Evolutionary conservation across 345 rosid genomes (phyloP).

Genomic region (Physaria fendleri): DNA sequence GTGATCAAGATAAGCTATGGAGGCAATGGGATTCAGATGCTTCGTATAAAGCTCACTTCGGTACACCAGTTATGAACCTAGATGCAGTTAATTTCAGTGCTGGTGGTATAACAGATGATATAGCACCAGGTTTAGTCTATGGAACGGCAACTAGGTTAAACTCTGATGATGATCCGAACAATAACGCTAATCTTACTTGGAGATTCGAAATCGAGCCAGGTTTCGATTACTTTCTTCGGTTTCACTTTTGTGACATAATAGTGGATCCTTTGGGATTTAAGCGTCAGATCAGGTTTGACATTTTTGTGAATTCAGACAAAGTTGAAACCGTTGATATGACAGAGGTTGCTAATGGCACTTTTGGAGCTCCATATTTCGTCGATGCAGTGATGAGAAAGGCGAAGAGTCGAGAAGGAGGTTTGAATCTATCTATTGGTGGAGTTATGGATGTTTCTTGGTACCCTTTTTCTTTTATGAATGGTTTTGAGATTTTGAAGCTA

Average conservation of each 20-base stretch:
- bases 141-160: conserved; percentile 63
- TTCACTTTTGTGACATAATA: conserved; percentile 68
- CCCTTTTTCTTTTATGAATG: conserved; percentile 46
- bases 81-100: conserved; percentile 44
- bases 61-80: conserved; percentile 27
- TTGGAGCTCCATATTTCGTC: conserved; percentile 52
- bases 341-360: conserved; percentile 17
- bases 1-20: conserved; percentile 57
- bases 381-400: conserved; percentile 45
- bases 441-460: conserved; percentile 3
- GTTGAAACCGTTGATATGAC: conserved; percentile 48
- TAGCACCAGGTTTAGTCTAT: conserved; percentile 63
- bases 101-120: conserved; percentile 30
- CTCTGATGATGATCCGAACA: conserved; percentile 18
- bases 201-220: conserved; percentile 51
- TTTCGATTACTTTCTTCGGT: conserved; percentile 62
- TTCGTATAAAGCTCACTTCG: conserved; percentile 30
- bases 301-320: conserved; percentile 47
- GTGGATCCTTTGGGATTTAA: neutral
- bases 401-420: neutral
- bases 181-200: conserved; percentile 64
- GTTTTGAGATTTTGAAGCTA: conserved; percentile 60
- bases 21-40: conserved; percentile 69
- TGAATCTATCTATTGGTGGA: conserved; percentile 61
- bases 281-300: conserved; percentile 31